A percentile compares a stretch with the other conserved stretches of the same genome.
Evolutionary conservation across 768 basidiomycete genomes (phyloP).

Genomic region (Leccinum arenicola): DNA sequence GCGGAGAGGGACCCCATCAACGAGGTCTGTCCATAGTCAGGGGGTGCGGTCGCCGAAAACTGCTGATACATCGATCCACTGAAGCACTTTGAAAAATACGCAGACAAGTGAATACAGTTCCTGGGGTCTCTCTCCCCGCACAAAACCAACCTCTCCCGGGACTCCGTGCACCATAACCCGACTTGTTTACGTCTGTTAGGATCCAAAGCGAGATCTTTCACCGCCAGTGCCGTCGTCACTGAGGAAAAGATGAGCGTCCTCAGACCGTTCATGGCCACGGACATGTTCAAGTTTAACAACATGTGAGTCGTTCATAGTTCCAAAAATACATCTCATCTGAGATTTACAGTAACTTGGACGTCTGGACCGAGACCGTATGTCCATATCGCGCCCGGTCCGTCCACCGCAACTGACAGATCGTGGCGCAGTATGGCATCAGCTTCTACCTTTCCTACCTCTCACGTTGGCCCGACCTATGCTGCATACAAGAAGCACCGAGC

Average conservation of each 20-base stretch:
- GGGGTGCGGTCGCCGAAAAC: conserved; percentile 32
- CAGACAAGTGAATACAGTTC: conserved; percentile 22
- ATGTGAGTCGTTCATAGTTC: conserved; percentile 48
- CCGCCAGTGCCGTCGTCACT: no score
- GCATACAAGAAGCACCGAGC: conserved; percentile 74
- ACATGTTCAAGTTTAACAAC: conserved; percentile 92
- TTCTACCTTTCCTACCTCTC: conserved; percentile 90
- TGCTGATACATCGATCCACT: conserved; percentile 34
- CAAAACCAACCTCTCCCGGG: neutral
- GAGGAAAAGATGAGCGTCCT: conserved; percentile 71
- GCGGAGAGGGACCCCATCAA: conserved; percentile 32
- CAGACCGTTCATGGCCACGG: conserved; percentile 82
- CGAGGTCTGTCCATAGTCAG: conserved; percentile 33
- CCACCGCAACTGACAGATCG: conserved; percentile 1
- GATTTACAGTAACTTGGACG: conserved; percentile 75
- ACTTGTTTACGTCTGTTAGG: conserved; percentile 31
- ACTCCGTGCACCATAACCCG: conserved; percentile 27
- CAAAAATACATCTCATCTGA: conserved; percentile 3
- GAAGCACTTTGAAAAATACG: conserved; percentile 23
- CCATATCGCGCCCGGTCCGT: neutral
- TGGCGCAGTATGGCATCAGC: conserved; percentile 70
- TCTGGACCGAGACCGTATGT: conserved; percentile 96
- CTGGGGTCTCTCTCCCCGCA: conserved; percentile 26
- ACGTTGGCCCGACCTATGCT: conserved; percentile 90
- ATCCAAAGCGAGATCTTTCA: conserved; percentile 14